Evolutionary conservation across 805 yeast species (phyloP).

Genomic region (Wickerhamiella slavikovae): DNA sequence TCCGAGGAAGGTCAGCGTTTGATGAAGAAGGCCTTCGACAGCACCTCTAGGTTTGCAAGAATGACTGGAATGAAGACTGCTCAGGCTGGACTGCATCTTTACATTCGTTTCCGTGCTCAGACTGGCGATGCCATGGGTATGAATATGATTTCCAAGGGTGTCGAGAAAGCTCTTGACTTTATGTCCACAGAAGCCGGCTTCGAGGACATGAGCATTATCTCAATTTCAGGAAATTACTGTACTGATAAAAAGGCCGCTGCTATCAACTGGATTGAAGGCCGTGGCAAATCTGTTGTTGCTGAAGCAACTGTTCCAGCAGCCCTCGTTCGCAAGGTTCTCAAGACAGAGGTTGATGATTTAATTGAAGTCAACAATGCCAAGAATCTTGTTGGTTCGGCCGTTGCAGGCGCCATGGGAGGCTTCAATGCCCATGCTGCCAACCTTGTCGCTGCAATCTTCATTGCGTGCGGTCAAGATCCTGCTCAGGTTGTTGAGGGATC

Average conservation of each 20-base stretch:
- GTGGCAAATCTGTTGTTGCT: constrained; percentile 96
- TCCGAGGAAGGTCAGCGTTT: constrained; percentile 77
- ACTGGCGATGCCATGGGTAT: constrained; percentile 99
- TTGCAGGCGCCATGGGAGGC: constrained; percentile 98
- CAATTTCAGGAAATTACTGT: constrained; percentile 94
- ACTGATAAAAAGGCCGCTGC: constrained; percentile 97
- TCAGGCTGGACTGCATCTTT: constrained; percentile 77
- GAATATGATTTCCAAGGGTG: constrained; percentile 99
- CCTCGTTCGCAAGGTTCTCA: constrained; percentile 61
- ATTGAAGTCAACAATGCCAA: constrained; percentile 78
- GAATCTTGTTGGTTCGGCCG: constrained; percentile 87
- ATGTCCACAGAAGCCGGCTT: constrained; percentile 83
- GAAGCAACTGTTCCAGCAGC: constrained; percentile 78
- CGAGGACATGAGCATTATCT: constrained; percentile 80
- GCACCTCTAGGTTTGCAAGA: constrained; percentile 94
- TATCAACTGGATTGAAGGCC: constrained; percentile 96
- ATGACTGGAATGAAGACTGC: constrained; percentile 82
- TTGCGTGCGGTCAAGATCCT: constrained; percentile 99
- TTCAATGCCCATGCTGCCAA: constrained; percentile 98
- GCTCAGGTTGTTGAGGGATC: constrained; percentile 97
- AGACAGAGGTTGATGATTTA: constrained; percentile 79
- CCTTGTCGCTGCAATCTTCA: constrained; percentile 76
- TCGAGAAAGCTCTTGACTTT: constrained; percentile 61
- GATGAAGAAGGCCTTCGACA: constrained; percentile 77
- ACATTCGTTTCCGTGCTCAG: constrained; percentile 87